Percentiles rank a stretch among this genome's conserved stretches.
These are phyloP conservation scores for Cladosporium sp. DNA, from an alignment of 2,329 filamentous ascomycete species.

Conservation along the genomic window DNA sequence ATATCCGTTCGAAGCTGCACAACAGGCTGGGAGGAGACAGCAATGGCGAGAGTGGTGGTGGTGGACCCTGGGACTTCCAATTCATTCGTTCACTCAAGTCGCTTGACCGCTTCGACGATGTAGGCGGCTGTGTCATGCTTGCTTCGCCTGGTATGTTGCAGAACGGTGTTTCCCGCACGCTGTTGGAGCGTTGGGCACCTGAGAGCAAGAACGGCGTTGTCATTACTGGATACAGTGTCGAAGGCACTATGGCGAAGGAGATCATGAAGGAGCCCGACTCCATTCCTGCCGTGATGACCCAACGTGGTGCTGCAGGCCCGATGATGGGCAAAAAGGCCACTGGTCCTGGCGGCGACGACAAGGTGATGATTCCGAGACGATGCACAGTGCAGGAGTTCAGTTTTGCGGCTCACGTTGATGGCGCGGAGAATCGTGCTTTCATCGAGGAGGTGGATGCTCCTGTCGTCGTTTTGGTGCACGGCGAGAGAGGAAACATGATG, in stretches of 20 bases:
- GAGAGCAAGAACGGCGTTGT: conserved; percentile 97
- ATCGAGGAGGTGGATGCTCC: conserved; percentile 91
- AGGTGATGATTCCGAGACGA: conserved; percentile 83
- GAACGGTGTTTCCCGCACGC: conserved; percentile 86
- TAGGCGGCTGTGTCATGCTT: conserved; percentile 94
- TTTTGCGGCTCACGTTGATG: conserved; percentile 95
- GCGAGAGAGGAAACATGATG: conserved; percentile 98
- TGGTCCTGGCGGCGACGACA: conserved; percentile 58
- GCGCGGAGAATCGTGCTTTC: conserved; percentile 91
- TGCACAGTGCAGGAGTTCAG: conserved; percentile 93
- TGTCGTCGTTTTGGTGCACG: conserved; percentile 94
- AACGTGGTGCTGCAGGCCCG: conserved; percentile 18
- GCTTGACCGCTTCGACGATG: conserved; percentile 91
- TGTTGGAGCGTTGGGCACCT: conserved; percentile 93
- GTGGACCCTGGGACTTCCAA: conserved; percentile 94
- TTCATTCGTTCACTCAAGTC: conserved; percentile 89
- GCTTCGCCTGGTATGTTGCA: conserved; percentile 98
- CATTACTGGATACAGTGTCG: conserved; percentile 96
- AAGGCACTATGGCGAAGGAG: conserved; percentile 96
- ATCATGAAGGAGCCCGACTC: conserved; percentile 93
- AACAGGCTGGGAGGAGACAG: conserved; percentile 78
- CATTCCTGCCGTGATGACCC: conserved; percentile 88
- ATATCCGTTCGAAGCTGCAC: conserved; percentile 91
- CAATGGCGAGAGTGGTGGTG: conserved; percentile 39
- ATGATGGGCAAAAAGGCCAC: conserved; percentile 27